Evolutionary conservation across 768 basidiomycete species (phyloP).

Genomic region (Trametes maxima): DNA sequence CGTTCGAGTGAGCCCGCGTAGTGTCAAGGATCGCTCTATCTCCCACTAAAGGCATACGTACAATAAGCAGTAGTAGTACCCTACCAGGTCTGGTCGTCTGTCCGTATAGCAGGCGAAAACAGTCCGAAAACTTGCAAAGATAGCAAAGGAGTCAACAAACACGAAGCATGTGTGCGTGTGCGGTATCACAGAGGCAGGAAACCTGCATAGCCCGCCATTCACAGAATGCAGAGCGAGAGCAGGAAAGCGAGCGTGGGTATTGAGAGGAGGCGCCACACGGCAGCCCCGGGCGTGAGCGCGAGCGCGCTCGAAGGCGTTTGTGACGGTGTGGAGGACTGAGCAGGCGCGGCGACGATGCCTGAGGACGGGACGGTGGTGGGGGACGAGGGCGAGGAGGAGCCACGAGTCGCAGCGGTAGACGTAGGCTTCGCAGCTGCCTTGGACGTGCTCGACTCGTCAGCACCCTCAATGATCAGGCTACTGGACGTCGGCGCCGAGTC

Average conservation of each 20-base stretch:
- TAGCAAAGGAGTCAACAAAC: background rate
- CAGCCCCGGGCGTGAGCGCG: too few species aligned
- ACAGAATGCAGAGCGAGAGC: background rate
- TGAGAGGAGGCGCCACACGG: too few species aligned
- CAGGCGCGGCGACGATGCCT: too few species aligned
- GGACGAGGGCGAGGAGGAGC: too few species aligned
- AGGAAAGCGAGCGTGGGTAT: too few species aligned
- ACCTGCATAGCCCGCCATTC: background rate
- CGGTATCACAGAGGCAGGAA: background rate
- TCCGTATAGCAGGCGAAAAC: background rate
- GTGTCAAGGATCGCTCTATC: background rate
- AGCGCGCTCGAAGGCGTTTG: too few species aligned
- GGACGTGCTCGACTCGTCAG: background rate
- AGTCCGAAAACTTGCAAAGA: background rate
- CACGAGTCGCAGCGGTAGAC: background rate
- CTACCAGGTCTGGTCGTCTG: background rate
- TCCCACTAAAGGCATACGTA: background rate
- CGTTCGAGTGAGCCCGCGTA: too few species aligned
- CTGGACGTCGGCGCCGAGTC: conserved; percentile 17
- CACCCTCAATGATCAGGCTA: conserved; percentile 11
- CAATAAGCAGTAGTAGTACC: background rate
- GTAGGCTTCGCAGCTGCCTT: background rate
- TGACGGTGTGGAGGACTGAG: too few species aligned
- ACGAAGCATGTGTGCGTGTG: background rate
- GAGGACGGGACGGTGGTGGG: too few species aligned